Evolutionary conservation across 2,329 filamentous ascomycete species (phyloP).

Genomic region (Penicillium frequentans): DNA sequence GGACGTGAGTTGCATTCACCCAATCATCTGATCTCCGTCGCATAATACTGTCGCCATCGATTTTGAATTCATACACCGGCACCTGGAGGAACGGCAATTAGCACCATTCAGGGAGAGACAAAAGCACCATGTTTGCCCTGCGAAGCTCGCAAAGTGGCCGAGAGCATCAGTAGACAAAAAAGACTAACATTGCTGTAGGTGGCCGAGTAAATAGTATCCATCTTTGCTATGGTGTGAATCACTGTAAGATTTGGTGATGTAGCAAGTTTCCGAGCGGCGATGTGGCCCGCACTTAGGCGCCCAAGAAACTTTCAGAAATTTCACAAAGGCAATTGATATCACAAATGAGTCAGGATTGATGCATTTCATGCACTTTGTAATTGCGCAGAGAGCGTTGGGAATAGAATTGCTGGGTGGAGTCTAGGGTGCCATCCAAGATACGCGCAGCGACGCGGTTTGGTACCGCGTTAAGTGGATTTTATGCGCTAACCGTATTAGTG

Average conservation of each 20-base stretch:
- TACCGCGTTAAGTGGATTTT: slow-evolving; percentile 42
- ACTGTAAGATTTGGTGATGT: slow-evolving; percentile 9
- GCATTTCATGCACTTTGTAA: slow-evolving; percentile 16
- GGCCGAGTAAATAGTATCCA: slow-evolving; percentile 58
- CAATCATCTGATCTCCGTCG: slow-evolving; percentile 88
- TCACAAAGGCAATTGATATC: slow-evolving; percentile 9
- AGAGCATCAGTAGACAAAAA: not conserved
- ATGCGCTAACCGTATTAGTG: slow-evolving; percentile 25
- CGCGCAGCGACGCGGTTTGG: slow-evolving; percentile 33
- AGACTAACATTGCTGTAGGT: slow-evolving; percentile 62
- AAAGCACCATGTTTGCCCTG: not conserved
- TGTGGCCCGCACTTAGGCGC: slow-evolving; percentile 13
- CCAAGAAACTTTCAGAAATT: slow-evolving; percentile 9
- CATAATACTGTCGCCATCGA: slow-evolving; percentile 92
- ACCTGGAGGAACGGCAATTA: slow-evolving; percentile 58
- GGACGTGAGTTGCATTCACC: slow-evolving; percentile 99
- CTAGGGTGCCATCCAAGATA: slow-evolving; percentile 25
- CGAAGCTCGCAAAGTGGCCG: not conserved
- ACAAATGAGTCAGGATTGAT: slow-evolving; percentile 9
- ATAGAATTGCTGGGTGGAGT: slow-evolving; percentile 28
- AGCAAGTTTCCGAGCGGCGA: not conserved
- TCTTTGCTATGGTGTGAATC: slow-evolving; percentile 32
- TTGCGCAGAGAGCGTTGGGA: slow-evolving; percentile 26
- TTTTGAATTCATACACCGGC: slow-evolving; percentile 90
- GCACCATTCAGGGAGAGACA: not conserved